Base-by-base conservation (phyloP, 139 green algal genomes). In the Coccomyxa sp. region DNA sequence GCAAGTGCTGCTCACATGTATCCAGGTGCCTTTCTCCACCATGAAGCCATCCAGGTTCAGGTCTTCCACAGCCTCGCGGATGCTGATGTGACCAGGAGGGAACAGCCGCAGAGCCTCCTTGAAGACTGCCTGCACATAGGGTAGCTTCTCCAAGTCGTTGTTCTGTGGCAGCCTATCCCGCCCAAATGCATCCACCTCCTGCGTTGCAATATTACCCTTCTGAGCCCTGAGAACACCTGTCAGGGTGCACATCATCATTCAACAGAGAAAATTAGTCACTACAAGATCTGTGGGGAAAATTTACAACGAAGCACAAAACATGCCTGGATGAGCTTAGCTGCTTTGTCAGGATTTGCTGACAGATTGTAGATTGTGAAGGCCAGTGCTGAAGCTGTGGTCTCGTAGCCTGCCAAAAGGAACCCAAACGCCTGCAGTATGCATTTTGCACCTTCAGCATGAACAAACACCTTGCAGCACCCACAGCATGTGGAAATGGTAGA, bases 341-440 rank as follows among this genome's bases (percentile, higher is more conserved):
- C 25, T n/a, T 77, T 77, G 71, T 77, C 71, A 32, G 71, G 71
- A n/a, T 77, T 77, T 31, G 71, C 71, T 51, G 71, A 25, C n/a
- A 77, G 3, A 38, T 38, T 51, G 71, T 77, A 77, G 10, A 77
- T 38, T 25, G 71, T 77, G 12, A 77, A 77, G 1, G 23, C 27
- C 71, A 77, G 27, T 18, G 71, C 71, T 25, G 23, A 45, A 18
- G 71, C 71, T 38, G 71, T 77, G 3, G 71, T 77, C 27, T 77
- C 71, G 71, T 77, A 77, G 21, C 71, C 71, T 77, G 23, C 63
- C 63, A 71, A 9, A 21, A 71, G 63, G 63, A 71, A 71, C 18
- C 7, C 63, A 25, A 71, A 71, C 18, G 63, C 63, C 63, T 71
- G 63, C 63, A 71, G 3, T 51, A 11, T 51, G 38, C 38, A 7